A percentile compares a stretch with the other conserved stretches of the same genome.
Evolutionary conservation across 148 eudicot genomes (phyloP).

Genomic region (Rheum nobile): DNA sequence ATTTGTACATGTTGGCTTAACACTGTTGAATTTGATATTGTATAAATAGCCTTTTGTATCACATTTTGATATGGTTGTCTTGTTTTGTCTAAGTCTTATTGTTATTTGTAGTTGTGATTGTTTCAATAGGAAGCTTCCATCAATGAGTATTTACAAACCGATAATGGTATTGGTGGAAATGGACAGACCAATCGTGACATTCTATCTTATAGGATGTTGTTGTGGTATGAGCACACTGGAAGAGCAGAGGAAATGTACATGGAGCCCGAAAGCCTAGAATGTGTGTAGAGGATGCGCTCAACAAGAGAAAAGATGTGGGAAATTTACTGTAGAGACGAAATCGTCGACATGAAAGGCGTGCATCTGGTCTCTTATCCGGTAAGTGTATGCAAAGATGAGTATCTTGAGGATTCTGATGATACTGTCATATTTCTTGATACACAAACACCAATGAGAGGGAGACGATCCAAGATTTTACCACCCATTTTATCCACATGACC

Average conservation of each 20-base stretch:
- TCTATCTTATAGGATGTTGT: conserved; percentile 47
- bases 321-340: conserved; percentile 47
- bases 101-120: too few species aligned
- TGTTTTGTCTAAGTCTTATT: too few species aligned
- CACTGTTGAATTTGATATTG: too few species aligned
- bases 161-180: conserved; percentile 15
- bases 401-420: conserved; percentile 34
- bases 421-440: conserved; percentile 61
- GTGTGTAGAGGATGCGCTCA: conserved; percentile 35
- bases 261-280: conserved; percentile 51
- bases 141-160: too few species aligned
- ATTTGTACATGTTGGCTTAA: too few species aligned
- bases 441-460: conserved; percentile 53
- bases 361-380: conserved; percentile 77
- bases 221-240: conserved; percentile 96
- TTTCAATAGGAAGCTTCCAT: too few species aligned
- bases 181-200: conserved; percentile 25
- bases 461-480: conserved; percentile 64
- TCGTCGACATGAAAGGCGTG: conserved; percentile 73
- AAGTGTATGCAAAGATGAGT: conserved; percentile 37
- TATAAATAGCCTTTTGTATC: too few species aligned
- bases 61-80: too few species aligned
- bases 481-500: conserved; percentile 64
- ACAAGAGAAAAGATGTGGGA: conserved; percentile 75
- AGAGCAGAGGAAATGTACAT: conserved; percentile 30